Evolutionary conservation across 2,329 filamentous ascomycete genomes (phyloP), one percentile per base, ranked within the genome.

Genomic region (Venturia asperata): DNA sequence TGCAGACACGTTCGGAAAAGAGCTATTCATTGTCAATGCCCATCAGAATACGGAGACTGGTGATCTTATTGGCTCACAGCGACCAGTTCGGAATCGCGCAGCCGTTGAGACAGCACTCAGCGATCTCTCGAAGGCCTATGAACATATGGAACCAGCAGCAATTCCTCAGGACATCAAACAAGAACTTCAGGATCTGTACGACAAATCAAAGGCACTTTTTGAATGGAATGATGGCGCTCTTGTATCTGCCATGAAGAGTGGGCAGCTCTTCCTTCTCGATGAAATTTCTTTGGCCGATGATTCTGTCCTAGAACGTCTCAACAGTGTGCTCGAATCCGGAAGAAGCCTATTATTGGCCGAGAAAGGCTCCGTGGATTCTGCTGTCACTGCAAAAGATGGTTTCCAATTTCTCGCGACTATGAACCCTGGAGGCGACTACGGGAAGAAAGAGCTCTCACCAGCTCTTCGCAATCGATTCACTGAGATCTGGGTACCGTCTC

Each of bases 381-480:
- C 90, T 68, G 83, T 99, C 34, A 83, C 84, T 47, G 94, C 89
- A 6, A 77, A 82, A 13, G 81, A 88, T 49, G 90, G 89, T 0
- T 99, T 97, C 76, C 92, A 99, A 72, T 97, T 99, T 76, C 85
- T 99, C 67, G 93, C 94, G 3, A 99, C 94, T 0, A 99, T 99
- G 94, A 99, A 99, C 70, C 94, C 94, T 10, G 95, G 95, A 62
- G 94, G 95, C 58, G 94, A 99, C 73, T 99, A 97, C 74, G 94
- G 94, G 69, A 99, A 99, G 78, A 91, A 93, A 70, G 94, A 99
- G 75, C 83, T 99, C 15, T 99, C 94, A 0, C 94, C 94, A 3
- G 95, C 94, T 17, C 79, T 99, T 67, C 85, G 94, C 58, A 99
- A 99, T 74, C 90, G 94, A 67, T 96, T 99, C 74, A 99, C 94